A percentile compares a stretch with the other conserved stretches of the same genome.
phyloP scores from a whole-genome alignment of 768 basidiomycete genomes.

The Mycena indigotica region DNA sequence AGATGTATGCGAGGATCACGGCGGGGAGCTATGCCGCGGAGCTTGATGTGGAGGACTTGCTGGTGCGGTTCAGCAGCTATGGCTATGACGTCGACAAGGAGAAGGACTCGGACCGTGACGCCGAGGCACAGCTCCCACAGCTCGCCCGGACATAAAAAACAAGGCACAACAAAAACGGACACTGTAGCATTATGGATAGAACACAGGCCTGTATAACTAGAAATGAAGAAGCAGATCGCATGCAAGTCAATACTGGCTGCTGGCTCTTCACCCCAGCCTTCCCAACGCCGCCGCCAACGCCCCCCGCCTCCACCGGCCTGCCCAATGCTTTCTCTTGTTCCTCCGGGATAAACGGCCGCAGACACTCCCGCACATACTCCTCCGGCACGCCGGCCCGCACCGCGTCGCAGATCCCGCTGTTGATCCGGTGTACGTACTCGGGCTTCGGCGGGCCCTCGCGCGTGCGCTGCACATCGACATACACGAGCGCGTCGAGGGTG shows the following conservation, averaged over 20 bases:
- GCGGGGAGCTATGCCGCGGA: too few relatives aligned
- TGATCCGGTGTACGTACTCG: constrained; percentile 51
- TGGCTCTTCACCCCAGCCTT: too few relatives aligned
- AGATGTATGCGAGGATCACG: constrained; percentile 16
- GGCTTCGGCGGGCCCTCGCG: constrained; percentile 34
- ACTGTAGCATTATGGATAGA: too few relatives aligned
- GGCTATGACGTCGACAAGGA: constrained; percentile 5
- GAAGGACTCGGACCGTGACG: constrained; percentile 3
- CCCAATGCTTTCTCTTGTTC: too few relatives aligned
- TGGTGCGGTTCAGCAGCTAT: too few relatives aligned
- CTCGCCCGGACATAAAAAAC: constrained; percentile 14
- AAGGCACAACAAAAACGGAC: not conserved
- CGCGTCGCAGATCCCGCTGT: constrained; percentile 46
- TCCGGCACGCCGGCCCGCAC: constrained; percentile 38
- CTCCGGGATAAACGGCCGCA: constrained; percentile 45
- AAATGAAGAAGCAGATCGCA: too few relatives aligned
- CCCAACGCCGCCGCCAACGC: too few relatives aligned
- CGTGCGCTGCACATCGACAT: constrained; percentile 36
- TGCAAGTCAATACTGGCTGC: too few relatives aligned
- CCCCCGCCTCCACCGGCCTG: too few relatives aligned
- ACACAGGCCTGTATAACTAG: not conserved
- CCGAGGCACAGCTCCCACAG: too few relatives aligned
- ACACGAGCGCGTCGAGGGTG: constrained; percentile 40
- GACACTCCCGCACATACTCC: constrained; percentile 46
- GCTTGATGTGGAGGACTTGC: too few relatives aligned